Base-by-base conservation (phyloP, 352 stramenopile species). In the Hyaloperonospora arabidopsidis region DNA sequence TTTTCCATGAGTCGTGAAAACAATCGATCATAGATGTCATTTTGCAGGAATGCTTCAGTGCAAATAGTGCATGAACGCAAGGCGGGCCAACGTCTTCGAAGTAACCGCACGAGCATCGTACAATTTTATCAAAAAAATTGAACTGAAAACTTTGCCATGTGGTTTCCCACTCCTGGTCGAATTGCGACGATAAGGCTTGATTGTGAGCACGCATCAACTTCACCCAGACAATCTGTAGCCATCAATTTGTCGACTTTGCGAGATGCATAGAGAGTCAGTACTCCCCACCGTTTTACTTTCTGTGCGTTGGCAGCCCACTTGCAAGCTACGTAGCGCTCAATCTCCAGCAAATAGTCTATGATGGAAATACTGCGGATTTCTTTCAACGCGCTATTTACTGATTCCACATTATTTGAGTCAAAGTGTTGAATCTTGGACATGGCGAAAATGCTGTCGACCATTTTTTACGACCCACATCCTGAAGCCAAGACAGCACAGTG, bases 71-170 rank as follows among this genome's bases (percentile, higher is more conserved):
- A 32, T 32, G 25, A 8, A 32, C 25, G 25, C 25, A 32, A 32
- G 25, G 25, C 8, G 25, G 8, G 25, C 25, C 25, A 32, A 32
- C 25, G n/a, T 32, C 25, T 32, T 4, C 25, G 8, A 32, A 32
- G 25, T 32, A 32, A 32, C 4, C 25, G 25, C 25, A 32, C 25
- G 4, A 32, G 25, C n/a, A 18, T 41, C n/a, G 4, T 41, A 15
- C 35, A 41, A 41, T 38, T 41, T 41, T 41, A 18, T 17, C 35
- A n/a, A n/a, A 15, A 41, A 18, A 41, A 41, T 41, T 41, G 35
- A 41, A 15, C 35, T 41, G 35, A 41, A 41, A n/a, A 41, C 35
- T 15, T 41, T 17, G n/a, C 2, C 12, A 10, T 15, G n/a, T 15
- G 5, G 13, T 41, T 41, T 17, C 35, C 5, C 35, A 41, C 12